Percentiles rank a stretch among this genome's conserved stretches.
Evolutionary conservation across 306 rosid species (phyloP).

Genomic region (Vigna trinervia): DNA sequence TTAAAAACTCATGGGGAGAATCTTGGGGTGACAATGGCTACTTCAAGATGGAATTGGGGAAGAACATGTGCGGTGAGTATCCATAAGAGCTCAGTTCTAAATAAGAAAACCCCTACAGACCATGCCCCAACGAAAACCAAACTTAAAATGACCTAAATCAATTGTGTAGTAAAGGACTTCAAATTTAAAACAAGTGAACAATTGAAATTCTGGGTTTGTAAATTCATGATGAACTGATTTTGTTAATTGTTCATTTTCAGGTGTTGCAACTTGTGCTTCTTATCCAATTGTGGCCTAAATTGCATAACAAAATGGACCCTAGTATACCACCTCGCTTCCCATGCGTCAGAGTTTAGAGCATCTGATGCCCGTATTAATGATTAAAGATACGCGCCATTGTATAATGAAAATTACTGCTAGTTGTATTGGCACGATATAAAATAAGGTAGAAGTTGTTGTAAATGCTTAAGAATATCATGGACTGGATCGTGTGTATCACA

Average conservation of each 20-base stretch:
- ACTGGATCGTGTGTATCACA: constrained; percentile 6
- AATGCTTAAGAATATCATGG: not conserved
- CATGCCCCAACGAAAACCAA: not conserved
- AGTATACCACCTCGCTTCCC: not conserved
- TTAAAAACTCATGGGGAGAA: constrained; percentile 83
- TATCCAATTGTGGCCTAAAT: constrained; percentile 69
- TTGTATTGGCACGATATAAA: constrained; percentile 5
- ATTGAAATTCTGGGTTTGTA: not conserved
- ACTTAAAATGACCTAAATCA: not conserved
- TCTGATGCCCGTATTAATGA: constrained; percentile 1
- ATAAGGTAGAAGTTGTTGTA: constrained; percentile 23
- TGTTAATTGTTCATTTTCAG: constrained; percentile 48
- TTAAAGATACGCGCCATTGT: constrained; percentile 30
- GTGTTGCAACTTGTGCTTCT: constrained; percentile 86
- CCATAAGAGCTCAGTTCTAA: not conserved
- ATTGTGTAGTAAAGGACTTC: too few species aligned
- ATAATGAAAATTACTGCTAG: constrained; percentile 3
- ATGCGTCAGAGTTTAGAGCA: not conserved
- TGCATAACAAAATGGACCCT: not conserved
- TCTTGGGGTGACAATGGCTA: constrained; percentile 81
- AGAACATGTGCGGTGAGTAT: constrained; percentile 87
- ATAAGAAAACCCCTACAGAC: not conserved
- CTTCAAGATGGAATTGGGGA: constrained; percentile 87
- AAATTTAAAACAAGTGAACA: not conserved
- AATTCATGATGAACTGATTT: not conserved